Evolutionary conservation across 257 asterid species (phyloP), one percentile per base, ranked within the genome.

Genomic region (Knoxia roxburghii): DNA sequence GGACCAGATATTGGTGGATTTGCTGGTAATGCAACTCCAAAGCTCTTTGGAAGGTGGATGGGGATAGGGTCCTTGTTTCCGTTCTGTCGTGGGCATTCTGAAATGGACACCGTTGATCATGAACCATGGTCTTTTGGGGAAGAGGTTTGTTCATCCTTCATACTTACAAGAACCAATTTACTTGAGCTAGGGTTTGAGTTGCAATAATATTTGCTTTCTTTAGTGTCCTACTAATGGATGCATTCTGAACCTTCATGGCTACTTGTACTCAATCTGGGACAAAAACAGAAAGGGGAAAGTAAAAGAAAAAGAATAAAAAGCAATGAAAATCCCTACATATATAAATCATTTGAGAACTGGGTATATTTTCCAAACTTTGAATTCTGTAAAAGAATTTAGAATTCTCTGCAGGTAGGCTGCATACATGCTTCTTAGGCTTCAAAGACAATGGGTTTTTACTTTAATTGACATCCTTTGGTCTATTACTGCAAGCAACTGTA

Each of bases 1-100:
- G 99, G 99, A 70, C 99, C 99, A 26, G 99, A 93, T 84, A 88
- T 93, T 65, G 97, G 99, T 68, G 99, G 99, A 37, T 93, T 93
- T 80, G 95, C 95, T 72, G 99, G 96, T 58, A 85, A 90, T 76
- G 97, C 99, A 39, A 88, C 97, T 14, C 95, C 96, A 13, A 89
- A 82, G 76, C 88, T 94, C 80, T 94, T 90, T 76, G 99, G 96
- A 65, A 86, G 95, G 86, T 94, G 99, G 99, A 86, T 94, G 96
- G 99, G 97, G 63, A 75, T 94, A 48, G 97, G 95, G 33, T 67
- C 99, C 64, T 64, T 94, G 90, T 90, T 94, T 79, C 99, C 99
- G 49, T 94, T 94, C 74, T 90, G 92, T 68, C 97, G 97, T 69
- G 99, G 95, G 13, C 99, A 94, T 79, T 94, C 99, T 65, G 97